These are phyloP conservation scores for sweet orange (Citrus sinensis) DNA, from an alignment of 345 rosid species.

Conservation along the genomic window DNA sequence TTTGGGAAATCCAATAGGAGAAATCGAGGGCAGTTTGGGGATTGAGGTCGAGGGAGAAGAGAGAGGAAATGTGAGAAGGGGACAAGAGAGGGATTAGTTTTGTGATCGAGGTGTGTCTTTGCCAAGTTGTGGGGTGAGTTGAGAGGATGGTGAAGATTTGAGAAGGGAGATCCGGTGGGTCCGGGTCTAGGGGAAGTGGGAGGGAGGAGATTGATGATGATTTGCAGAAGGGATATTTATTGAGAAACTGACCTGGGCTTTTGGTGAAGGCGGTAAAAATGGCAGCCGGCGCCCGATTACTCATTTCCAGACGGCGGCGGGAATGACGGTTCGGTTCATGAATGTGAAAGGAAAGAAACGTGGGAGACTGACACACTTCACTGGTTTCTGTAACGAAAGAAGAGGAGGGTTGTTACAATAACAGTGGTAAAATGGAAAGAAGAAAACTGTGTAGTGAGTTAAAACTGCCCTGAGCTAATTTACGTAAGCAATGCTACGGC, in stretches of 20 bases:
- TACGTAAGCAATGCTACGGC: no score
- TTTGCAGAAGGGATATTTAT: neutral
- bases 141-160: conserved; percentile 46
- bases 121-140: conserved; percentile 48
- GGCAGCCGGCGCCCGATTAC: conserved; percentile 14
- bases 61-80: conserved; percentile 48
- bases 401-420: neutral
- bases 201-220: conserved; percentile 19
- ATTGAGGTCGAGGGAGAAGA: conserved; percentile 34
- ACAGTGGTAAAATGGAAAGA: neutral
- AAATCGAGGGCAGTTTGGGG: conserved; percentile 54
- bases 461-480: no score
- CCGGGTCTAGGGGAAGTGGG: conserved; percentile 16
- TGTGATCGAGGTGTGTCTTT: conserved; percentile 38
- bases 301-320: conserved; percentile 24
- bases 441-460: no score
- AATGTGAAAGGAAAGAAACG: neutral
- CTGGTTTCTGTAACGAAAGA: neutral
- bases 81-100: conserved; percentile 37
- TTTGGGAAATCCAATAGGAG: conserved; percentile 47
- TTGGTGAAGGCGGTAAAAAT: neutral
- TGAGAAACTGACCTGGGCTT: conserved; percentile 17
- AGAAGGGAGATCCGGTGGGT: conserved; percentile 29
- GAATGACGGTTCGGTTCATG: neutral
- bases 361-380: no score